Evolutionary conservation across 2,329 filamentous ascomycete genomes (phyloP).

Genomic region (Fusarium compactum): DNA sequence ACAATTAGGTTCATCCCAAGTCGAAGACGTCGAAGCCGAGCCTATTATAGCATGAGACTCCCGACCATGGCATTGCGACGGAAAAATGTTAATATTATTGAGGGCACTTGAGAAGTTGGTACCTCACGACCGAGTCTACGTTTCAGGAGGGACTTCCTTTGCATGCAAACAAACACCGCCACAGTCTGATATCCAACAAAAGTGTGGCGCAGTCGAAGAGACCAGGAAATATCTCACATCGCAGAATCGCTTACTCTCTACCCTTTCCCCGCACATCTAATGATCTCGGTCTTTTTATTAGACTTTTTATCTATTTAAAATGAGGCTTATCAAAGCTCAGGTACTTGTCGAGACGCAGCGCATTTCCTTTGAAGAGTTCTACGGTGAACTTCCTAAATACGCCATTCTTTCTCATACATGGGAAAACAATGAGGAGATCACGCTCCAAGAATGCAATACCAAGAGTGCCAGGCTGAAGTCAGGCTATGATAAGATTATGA

Average conservation of each 20-base stretch:
- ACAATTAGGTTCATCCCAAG: background rate
- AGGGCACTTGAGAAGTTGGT: too few relatives aligned
- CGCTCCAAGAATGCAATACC: background rate
- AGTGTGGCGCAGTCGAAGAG: background rate
- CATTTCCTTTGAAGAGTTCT: background rate
- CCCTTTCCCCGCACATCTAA: background rate
- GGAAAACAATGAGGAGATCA: background rate
- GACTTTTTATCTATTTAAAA: background rate
- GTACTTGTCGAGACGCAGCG: background rate
- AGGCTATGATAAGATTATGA: background rate
- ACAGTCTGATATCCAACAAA: background rate
- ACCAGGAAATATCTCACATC: background rate
- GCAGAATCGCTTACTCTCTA: background rate
- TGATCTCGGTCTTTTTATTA: rapidly evolving
- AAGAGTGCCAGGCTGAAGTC: background rate
- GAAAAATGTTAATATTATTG: too few relatives aligned
- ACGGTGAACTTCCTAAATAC: background rate
- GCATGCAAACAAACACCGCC: background rate
- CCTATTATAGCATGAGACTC: too few relatives aligned
- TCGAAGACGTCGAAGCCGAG: background rate
- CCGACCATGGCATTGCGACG: too few relatives aligned
- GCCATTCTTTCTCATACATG: background rate
- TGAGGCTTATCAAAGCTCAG: background rate
- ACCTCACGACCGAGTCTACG: too few relatives aligned
- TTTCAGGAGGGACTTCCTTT: background rate